Evolutionary conservation across 2,329 filamentous ascomycete genomes (phyloP).

Genomic region (Epichloe brachyelytri): DNA sequence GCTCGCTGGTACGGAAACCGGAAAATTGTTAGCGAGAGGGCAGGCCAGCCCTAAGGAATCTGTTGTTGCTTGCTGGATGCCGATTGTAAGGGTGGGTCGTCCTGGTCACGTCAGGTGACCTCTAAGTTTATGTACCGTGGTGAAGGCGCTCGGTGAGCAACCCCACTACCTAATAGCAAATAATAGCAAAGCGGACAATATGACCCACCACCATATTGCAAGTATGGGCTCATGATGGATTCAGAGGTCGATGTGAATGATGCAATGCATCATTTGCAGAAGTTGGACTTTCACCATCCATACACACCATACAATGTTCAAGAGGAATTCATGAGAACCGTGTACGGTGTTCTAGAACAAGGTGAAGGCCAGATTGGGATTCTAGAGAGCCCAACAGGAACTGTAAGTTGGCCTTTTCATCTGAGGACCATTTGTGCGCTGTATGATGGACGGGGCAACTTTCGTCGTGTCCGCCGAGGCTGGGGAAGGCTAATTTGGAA

Average conservation of each 20-base stretch:
- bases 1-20: constrained; percentile 13
- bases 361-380: constrained; percentile 69
- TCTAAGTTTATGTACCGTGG: constrained; percentile 10
- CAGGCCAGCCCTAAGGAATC: constrained; percentile 26
- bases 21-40: constrained; percentile 28
- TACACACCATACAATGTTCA: constrained; percentile 83
- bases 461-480: no score
- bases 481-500: neutral
- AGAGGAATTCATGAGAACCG: constrained; percentile 70
- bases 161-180: neutral
- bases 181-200: neutral
- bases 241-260: constrained; percentile 6
- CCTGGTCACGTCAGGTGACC: constrained; percentile 18
- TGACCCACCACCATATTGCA: neutral
- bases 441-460: neutral
- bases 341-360: constrained; percentile 63
- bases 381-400: constrained; percentile 86
- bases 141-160: constrained; percentile 1
- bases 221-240: constrained; percentile 5
- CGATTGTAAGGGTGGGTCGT: neutral
- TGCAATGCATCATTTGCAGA: constrained; percentile 13
- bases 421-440: neutral
- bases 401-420: constrained; percentile 25
- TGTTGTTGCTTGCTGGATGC: neutral
- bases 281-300: constrained; percentile 67